These are phyloP conservation scores for Naematelia aurantialba DNA, from an alignment of 768 basidiomycete species.

Conservation along the genomic window DNA sequence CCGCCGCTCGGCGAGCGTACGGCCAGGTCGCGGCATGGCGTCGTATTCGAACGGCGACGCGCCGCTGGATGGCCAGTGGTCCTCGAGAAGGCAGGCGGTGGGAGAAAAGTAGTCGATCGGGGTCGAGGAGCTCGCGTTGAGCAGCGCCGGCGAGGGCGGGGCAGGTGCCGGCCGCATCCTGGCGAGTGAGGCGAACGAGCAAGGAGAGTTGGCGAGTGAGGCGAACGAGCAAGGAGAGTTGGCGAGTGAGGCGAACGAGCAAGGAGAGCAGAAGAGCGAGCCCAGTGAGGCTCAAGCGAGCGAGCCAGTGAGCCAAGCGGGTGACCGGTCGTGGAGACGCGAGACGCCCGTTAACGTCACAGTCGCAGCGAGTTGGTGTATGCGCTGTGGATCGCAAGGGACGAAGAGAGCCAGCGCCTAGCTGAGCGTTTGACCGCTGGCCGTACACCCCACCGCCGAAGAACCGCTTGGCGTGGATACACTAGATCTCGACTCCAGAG, in stretches of 20 bases:
- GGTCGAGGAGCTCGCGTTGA: not conserved
- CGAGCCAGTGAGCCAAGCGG: too few species aligned
- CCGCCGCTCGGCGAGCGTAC: too few species aligned
- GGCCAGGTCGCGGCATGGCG: not conserved
- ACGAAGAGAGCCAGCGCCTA: too few species aligned
- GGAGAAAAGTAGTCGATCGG: not conserved
- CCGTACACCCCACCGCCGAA: too few species aligned
- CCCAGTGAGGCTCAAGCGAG: too few species aligned
- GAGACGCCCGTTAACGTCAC: too few species aligned
- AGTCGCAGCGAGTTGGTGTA: too few species aligned
- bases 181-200: not conserved
- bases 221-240: not conserved
- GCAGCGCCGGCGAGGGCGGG: not conserved
- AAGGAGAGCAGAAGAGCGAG: not conserved
- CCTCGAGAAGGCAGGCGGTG: not conserved
- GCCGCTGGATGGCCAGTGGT: not conserved
- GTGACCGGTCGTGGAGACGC: too few species aligned
- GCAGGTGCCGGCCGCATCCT: not conserved
- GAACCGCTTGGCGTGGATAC: too few species aligned
- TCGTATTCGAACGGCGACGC: not conserved
- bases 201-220: not conserved
- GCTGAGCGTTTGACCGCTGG: too few species aligned
- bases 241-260: not conserved
- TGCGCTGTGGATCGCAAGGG: too few species aligned
- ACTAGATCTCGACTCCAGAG: too few species aligned